Base-by-base conservation (phyloP, 2,329 filamentous ascomycete genomes). In the Stromatinia cepivora region DNA sequence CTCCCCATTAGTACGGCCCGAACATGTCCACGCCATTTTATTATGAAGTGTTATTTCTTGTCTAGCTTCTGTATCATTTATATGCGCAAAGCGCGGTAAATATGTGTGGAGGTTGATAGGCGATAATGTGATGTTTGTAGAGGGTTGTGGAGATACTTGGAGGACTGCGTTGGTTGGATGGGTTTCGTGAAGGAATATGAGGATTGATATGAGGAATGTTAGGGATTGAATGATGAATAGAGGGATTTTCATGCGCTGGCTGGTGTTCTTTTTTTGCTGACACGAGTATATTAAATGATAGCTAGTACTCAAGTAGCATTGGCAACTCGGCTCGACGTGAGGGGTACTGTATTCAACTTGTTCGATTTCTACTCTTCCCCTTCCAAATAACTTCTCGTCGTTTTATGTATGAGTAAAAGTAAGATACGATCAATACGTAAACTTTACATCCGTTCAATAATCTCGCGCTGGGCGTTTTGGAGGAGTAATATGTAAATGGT, bases 11-110 rank as follows among this genome's bases (percentile, higher is more conserved):
- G 88, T 87, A 6, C 81, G 81, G 71, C 93, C 94, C 9, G 90
- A 91, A 79, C 91, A 93, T 74, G 88, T 87, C 95, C 95, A 99
- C 70, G 94, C 94, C 95, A 99, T 98, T 70, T 72, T 84, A 81
- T 36, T 28, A 10, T 39, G 36, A 20, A 0, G 4, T 28, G 9
- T 8, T 39, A 36, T 28, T 22, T n/a, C 4, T 52, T n/a, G 61
- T 39, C 46, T 63, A 7, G 46, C 15, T 39, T 20, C 31, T 34
- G 15, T 28, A 13, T 42, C 10, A 46, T n/a, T 42, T 46, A 22
- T 46, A 9, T 28, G 61, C n/a, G 34, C 31, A 20, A 63, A 52
- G n/a, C 15, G n/a, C 31, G 25, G 46, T 15, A 39, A 4, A 28
- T 63, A 52, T 28, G 31, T 28, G 31, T 34, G 61, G 61, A 63